Percentiles rank a stretch among this genome's conserved stretches.
Evolutionary conservation across 1,284 basidiomycete species (phyloP).

Genomic region (Peniophora sp.): DNA sequence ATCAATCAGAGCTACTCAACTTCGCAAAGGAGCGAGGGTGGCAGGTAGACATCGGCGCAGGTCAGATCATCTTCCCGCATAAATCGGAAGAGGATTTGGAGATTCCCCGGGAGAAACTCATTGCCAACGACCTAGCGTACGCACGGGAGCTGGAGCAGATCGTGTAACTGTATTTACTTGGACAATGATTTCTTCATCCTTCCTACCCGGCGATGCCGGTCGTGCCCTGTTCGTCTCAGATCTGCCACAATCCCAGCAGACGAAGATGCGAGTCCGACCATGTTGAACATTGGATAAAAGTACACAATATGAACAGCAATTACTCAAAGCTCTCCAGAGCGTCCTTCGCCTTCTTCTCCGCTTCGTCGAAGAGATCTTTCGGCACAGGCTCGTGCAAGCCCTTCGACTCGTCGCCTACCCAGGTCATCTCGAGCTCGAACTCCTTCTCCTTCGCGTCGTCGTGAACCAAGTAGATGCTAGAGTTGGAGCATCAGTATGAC

Average conservation of each 20-base stretch:
- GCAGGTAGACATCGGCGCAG: conserved; percentile 58
- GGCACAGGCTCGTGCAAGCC: conserved; percentile 81
- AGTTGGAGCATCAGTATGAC: neutral
- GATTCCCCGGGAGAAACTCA: conserved; percentile 77
- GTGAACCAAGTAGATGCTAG: conserved; percentile 93
- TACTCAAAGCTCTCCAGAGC: conserved; percentile 86
- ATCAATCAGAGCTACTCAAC: conserved; percentile 62
- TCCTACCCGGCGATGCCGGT: too few relatives aligned
- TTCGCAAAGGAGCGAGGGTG: conserved; percentile 79
- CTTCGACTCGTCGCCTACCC: conserved; percentile 86
- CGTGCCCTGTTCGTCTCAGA: too few relatives aligned
- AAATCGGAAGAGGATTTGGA: conserved; percentile 74
- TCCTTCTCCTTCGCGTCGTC: conserved; percentile 97
- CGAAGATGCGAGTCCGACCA: conserved; percentile 4
- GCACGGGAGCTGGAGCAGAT: conserved; percentile 86
- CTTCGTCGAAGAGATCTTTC: conserved; percentile 77
- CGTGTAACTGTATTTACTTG: conserved; percentile 42
- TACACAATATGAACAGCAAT: conserved; percentile 14
- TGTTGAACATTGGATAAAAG: conserved; percentile 11
- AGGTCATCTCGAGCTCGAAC: conserved; percentile 97
- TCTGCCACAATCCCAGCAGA: too few relatives aligned
- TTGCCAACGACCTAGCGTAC: conserved; percentile 66
- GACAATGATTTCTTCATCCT: too few relatives aligned
- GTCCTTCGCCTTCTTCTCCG: conserved; percentile 85
- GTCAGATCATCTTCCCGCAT: conserved; percentile 55